Conservation (phyloP, 257 asterid species). For the Ophiorrhiza pumila region DNA sequence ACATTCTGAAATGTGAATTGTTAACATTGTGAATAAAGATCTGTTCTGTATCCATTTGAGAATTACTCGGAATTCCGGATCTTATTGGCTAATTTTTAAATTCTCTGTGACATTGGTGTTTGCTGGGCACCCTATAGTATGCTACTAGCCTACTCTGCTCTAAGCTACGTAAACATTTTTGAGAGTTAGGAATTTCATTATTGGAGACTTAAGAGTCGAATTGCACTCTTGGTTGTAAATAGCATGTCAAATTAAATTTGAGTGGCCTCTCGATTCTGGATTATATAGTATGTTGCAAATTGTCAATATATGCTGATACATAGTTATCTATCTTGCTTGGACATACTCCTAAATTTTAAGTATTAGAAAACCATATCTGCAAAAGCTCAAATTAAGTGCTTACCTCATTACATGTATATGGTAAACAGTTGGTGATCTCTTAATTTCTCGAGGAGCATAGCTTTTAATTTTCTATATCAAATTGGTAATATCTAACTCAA, state of each 20-base stretch:
- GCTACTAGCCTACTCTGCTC: not conserved
- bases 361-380: not conserved
- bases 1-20: not conserved
- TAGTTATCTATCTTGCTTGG: not conserved
- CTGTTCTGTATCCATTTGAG: too few relatives aligned
- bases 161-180: not conserved
- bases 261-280: not conserved
- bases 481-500: too few relatives aligned
- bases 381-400: not conserved
- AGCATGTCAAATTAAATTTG: not conserved
- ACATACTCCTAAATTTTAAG: not conserved
- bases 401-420: not conserved
- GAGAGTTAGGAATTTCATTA: not conserved
- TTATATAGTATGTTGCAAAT: not conserved
- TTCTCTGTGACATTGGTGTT: not conserved
- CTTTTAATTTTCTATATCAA: too few relatives aligned
- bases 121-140: not conserved
- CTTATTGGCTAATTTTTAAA: not conserved
- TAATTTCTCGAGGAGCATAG: too few relatives aligned
- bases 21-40: not conserved
- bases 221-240: not conserved
- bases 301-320: not conserved
- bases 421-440: not conserved
- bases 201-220: not conserved
- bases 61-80: too few relatives aligned